phyloP scores from a whole-genome alignment of 2,329 filamentous ascomycete species.

The Arachnopeziza araneosa region DNA sequence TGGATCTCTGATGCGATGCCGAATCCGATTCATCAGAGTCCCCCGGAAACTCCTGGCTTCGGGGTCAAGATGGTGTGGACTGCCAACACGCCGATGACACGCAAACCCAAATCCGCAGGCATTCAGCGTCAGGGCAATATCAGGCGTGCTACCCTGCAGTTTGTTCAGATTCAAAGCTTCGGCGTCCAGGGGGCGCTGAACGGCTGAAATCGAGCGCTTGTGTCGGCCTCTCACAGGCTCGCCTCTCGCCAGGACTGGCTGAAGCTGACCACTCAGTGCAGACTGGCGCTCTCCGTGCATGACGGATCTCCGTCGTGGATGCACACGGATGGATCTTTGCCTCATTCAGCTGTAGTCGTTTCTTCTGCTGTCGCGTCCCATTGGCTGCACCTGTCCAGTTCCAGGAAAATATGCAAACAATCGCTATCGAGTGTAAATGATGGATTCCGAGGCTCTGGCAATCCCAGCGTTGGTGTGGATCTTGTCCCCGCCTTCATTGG shows the following conservation, averaged over 20 bases:
- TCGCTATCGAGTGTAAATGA: background rate
- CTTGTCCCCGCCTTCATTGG: background rate
- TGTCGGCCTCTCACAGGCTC: background rate
- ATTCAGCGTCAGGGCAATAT: background rate
- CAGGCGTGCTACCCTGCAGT: background rate
- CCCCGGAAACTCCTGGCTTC: background rate
- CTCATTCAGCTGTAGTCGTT: background rate
- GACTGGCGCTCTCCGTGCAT: background rate
- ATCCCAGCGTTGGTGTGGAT: background rate
- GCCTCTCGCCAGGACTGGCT: background rate
- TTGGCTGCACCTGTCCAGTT: constrained; percentile 1
- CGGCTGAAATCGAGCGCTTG: constrained; percentile 6
- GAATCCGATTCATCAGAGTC: too few relatives aligned
- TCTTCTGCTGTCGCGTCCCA: background rate
- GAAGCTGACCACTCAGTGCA: background rate
- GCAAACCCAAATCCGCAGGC: background rate
- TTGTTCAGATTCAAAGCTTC: background rate
- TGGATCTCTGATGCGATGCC: background rate
- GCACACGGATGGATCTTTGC: background rate
- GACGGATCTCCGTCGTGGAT: background rate
- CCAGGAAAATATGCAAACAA: constrained; percentile 3
- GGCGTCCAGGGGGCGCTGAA: background rate
- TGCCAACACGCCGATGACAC: background rate
- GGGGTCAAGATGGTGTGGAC: background rate
- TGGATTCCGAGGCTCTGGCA: background rate